These are phyloP conservation scores for Avena sativa DNA, from an alignment of 176 grass and related monocot species.

Conservation along the genomic window DNA sequence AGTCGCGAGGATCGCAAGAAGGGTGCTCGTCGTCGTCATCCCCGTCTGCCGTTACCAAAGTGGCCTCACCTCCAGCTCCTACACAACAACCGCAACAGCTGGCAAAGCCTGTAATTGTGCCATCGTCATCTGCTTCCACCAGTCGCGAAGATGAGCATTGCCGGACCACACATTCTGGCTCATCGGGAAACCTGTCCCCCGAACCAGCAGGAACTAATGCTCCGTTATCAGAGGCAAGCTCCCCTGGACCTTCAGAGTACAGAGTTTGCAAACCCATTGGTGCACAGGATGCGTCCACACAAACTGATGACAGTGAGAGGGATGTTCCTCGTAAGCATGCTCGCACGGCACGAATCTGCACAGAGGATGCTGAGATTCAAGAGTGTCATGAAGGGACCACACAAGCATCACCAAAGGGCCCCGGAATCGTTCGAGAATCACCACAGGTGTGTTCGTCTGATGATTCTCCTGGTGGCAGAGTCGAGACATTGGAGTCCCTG, in stretches of 20 bases:
- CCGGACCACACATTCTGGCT: conserved; percentile 46
- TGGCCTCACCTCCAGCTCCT: conserved; percentile 43
- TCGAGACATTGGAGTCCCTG: conserved; percentile 90
- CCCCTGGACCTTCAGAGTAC: conserved; percentile 60
- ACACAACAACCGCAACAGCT: conserved; percentile 32
- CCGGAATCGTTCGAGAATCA: conserved; percentile 57
- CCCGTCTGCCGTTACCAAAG: conserved; percentile 43
- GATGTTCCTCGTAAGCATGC: conserved; percentile 24
- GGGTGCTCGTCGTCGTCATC: conserved; percentile 49
- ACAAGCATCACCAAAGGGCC: neutral
- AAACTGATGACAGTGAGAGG: conserved; percentile 70
- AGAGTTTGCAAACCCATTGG: conserved; percentile 61
- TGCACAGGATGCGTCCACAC: conserved; percentile 86
- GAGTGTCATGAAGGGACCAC: conserved; percentile 36
- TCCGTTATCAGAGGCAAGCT: conserved; percentile 63
- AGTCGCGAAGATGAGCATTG: conserved; percentile 50
- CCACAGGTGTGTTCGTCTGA: conserved; percentile 52
- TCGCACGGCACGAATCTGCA: conserved; percentile 22
- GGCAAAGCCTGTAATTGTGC: conserved; percentile 24
- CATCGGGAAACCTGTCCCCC: conserved; percentile 59
- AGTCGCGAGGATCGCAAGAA: conserved; percentile 57
- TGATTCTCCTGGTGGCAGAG: conserved; percentile 57
- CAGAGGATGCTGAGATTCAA: conserved; percentile 52
- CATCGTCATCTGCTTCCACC: conserved; percentile 44
- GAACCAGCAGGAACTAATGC: conserved; percentile 37